Evolutionary conservation across 805 yeast genomes (phyloP).

Genomic region (Candida morakotiae): DNA sequence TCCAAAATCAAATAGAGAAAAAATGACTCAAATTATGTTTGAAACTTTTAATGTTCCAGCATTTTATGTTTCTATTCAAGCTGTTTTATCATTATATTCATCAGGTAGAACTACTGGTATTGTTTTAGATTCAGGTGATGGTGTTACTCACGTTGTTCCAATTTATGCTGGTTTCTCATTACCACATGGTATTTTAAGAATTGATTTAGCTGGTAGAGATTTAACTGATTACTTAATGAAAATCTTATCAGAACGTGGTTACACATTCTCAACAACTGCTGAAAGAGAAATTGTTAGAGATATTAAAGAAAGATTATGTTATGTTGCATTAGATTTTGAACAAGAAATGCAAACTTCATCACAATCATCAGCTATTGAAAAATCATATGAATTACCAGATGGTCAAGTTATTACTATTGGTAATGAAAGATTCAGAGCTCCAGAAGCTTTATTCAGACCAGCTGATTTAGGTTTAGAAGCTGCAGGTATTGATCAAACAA

Average conservation of each 20-base stretch:
- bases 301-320: constrained; percentile 98
- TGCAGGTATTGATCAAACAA: constrained; percentile 98
- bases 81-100: constrained; percentile 95
- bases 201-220: constrained; percentile 99
- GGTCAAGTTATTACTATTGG: constrained; percentile 99
- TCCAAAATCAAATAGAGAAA: constrained; percentile 99
- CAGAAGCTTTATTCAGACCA: constrained; percentile 99
- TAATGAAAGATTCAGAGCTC: constrained; percentile 99
- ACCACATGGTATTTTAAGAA: constrained; percentile 98
- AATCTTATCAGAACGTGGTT: constrained; percentile 97
- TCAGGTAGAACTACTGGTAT: constrained; percentile 99
- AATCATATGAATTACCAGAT: constrained; percentile 98
- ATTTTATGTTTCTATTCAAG: constrained; percentile 97
- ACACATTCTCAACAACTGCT: constrained; percentile 97
- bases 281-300: constrained; percentile 95
- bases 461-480: constrained; percentile 86
- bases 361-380: constrained; percentile 96
- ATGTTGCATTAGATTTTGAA: constrained; percentile 98
- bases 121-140: constrained; percentile 99
- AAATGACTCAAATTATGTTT: constrained; percentile 99
- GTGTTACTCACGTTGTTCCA: constrained; percentile 99
- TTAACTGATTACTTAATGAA: constrained; percentile 98
- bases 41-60: constrained; percentile 99
- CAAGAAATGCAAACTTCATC: constrained; percentile 99
- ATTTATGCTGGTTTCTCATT: constrained; percentile 99